phyloP scores from a whole-genome alignment of 441 rosid genomes.

The Populus hybrid region DNA sequence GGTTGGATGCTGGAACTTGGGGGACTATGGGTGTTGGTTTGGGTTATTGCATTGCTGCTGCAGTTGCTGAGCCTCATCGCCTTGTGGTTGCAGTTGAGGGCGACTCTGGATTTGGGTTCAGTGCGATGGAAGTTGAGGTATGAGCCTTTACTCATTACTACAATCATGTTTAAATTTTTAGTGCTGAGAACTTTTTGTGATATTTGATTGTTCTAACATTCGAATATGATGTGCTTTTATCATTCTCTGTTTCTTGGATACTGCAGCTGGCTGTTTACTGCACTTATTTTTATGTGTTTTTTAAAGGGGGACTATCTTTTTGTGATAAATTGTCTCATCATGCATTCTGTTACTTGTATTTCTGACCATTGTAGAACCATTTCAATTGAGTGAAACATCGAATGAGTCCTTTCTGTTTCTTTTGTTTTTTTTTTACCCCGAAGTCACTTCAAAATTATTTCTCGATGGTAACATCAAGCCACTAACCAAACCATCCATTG shows the following conservation, averaged over 20 bases:
- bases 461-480: too few relatives aligned
- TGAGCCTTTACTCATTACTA: slow-evolving; percentile 4
- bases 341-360: too few relatives aligned
- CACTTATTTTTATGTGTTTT: not conserved
- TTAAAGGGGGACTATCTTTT: not conserved
- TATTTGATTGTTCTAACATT: not conserved
- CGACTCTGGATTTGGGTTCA: slow-evolving; percentile 96
- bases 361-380: too few relatives aligned
- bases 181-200: not conserved
- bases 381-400: too few relatives aligned
- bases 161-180: not conserved
- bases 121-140: slow-evolving; percentile 99
- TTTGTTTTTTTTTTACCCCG: too few relatives aligned
- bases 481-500: too few relatives aligned
- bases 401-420: too few relatives aligned
- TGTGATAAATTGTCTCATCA: too few relatives aligned
- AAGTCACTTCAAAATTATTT: too few relatives aligned
- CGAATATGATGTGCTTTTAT: not conserved
- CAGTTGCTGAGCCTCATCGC: slow-evolving; percentile 75
- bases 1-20: slow-evolving; percentile 99
- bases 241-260: not conserved
- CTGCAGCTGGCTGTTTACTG: not conserved
- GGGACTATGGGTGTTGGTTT: slow-evolving; percentile 99
- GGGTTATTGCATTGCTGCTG: slow-evolving; percentile 97
- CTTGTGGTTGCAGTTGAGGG: slow-evolving; percentile 96